Percentiles rank a stretch among this genome's conserved stretches.
phyloP scores from a whole-genome alignment of 495 filamentous ascomycete genomes.

The Pseudotulostoma volvatum region DNA sequence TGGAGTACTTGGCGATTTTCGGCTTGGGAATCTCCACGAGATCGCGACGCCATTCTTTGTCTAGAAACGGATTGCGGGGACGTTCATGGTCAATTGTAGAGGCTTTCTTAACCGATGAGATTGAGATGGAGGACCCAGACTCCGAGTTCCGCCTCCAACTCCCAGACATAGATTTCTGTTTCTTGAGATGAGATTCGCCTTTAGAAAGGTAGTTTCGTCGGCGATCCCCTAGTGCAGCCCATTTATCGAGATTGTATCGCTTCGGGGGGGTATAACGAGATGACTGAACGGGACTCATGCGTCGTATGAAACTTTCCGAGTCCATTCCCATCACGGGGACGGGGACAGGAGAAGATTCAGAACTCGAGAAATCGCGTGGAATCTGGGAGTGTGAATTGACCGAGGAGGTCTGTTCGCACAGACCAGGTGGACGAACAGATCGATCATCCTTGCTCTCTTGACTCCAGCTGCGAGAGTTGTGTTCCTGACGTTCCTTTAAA shows the following conservation, averaged over 20 bases:
- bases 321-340: neutral
- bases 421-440: constrained; percentile 8
- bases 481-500: constrained; percentile 45
- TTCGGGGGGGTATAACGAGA: constrained; percentile 37
- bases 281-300: neutral
- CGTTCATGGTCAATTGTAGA: constrained; percentile 18
- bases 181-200: constrained; percentile 24
- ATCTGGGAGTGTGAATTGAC: constrained; percentile 23
- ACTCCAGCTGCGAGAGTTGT: constrained; percentile 69
- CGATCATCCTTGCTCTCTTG: constrained; percentile 45
- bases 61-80: constrained; percentile 23
- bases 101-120: constrained; percentile 35
- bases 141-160: constrained; percentile 36
- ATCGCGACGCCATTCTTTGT: constrained; percentile 54
- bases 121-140: constrained; percentile 34
- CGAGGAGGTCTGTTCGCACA: constrained; percentile 32
- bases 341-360: neutral
- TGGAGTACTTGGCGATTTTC: constrained; percentile 10
- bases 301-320: neutral
- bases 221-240: constrained; percentile 69
- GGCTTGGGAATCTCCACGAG: constrained; percentile 17
- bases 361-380: neutral
- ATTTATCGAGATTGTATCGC: constrained; percentile 57
- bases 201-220: constrained; percentile 47
- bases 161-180: constrained; percentile 19